Percentiles rank a stretch among this genome's conserved stretches.
phyloP scores from a whole-genome alignment of 306 rosid species.

The Acacia crassicarpa region DNA sequence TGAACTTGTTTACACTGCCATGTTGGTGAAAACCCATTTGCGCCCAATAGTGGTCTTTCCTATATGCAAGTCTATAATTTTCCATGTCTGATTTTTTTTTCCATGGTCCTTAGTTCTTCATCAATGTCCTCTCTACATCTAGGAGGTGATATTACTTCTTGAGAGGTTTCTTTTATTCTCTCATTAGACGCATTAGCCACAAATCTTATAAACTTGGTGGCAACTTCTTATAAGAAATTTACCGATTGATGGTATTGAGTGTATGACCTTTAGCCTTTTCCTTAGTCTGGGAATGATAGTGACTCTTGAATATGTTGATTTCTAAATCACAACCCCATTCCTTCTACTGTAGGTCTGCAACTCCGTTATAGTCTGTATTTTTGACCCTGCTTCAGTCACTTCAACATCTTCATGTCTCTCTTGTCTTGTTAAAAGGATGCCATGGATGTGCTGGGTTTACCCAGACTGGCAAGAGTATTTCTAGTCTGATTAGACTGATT shows the following conservation, averaged over 20 bases:
- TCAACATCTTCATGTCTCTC: neutral
- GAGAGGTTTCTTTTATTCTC: neutral
- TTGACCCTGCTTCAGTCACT: neutral
- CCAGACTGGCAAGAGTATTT: neutral
- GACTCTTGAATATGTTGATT: neutral
- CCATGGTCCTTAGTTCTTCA: neutral
- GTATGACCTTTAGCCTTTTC: neutral
- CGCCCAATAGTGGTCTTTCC: no score
- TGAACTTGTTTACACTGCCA: no score
- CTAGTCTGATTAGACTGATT: neutral
- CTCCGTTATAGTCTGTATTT: neutral
- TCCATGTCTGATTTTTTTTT: neutral
- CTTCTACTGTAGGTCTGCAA: neutral
- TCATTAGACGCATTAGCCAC: neutral
- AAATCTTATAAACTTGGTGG: neutral
- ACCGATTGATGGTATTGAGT: neutral
- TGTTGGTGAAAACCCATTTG: no score
- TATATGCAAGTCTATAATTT: no score
- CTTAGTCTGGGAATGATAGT: neutral
- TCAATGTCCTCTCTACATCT: neutral
- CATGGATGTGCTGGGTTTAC: neutral
- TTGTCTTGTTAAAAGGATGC: neutral
- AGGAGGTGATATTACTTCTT: neutral
- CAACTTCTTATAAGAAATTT: neutral
- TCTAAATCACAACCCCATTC: neutral